Evolutionary conservation across 768 basidiomycete genomes (phyloP), one percentile per base, ranked within the genome.

Genomic region (Boletus pseudopeckii): DNA sequence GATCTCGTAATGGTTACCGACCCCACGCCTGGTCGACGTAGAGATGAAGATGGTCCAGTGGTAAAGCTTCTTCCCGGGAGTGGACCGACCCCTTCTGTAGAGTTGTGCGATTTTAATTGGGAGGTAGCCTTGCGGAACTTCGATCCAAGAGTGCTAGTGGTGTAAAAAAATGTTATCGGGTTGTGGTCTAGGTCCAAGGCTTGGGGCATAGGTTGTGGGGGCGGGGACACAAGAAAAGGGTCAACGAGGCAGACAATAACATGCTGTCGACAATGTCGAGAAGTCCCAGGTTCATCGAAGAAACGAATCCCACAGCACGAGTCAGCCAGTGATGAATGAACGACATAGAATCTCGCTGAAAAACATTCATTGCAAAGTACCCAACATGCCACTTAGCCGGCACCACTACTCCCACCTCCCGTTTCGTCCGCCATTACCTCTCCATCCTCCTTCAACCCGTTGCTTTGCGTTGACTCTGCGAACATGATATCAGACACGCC

Each of bases 1-100:
- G 32, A 65, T 42, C 26, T 58, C 63, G 45, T 64, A 64, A 33
- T 24, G 61, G 50, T 64, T 64, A 7, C 63, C 63, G 4, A 64
- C 41, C 0, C 59, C 59, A 6, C 63, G 63, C 13, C 18, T 13
- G 9, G 49, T 47, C 10, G 62, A 61, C 0, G 62, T 61, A 1
- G 63, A 55, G 49, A 64, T 40, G 59, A 55, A 64, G 48, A 64
- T 64, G n/a, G 62, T 55, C 59, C 62, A 63, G 17, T 64, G 62
- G 14, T 54, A 34, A 0, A 50, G 40, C 20, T 49, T 28, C 1
- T 7, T 49, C 0, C 37, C 47, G 6, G 55, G 62, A 1, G 28
- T 30, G 1, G 38, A 1, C 15, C 53, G 53, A 1, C 62, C 9
- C 8, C 53, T 59, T 2, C 55, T 46, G 24, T 30, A 7, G 49